These are phyloP conservation scores for Senna siamea DNA, from an alignment of 306 rosid genomes.

Conservation along the genomic window DNA sequence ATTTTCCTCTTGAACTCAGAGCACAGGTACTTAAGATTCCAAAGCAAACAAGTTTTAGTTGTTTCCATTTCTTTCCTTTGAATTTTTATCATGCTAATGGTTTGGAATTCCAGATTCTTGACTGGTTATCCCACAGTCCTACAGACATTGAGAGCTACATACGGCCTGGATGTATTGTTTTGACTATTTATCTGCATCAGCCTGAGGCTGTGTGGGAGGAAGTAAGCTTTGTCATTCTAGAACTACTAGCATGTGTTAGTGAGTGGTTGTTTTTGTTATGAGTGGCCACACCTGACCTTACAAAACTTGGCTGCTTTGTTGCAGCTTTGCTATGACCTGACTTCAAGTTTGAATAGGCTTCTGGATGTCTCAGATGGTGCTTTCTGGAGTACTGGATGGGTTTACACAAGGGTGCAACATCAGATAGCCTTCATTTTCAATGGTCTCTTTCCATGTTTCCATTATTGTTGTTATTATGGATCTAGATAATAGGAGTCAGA, in stretches of 20 bases:
- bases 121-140: slow-evolving; percentile 89
- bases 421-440: slow-evolving; percentile 72
- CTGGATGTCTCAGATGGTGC: slow-evolving; percentile 64
- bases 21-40: slow-evolving; percentile 54
- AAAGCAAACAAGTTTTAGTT: slow-evolving; percentile 18
- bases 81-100: slow-evolving; percentile 24
- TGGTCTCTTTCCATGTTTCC: slow-evolving; percentile 52
- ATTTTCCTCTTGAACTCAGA: slow-evolving; percentile 52
- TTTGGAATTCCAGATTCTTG: slow-evolving; percentile 67
- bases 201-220: slow-evolving; percentile 78
- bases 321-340: slow-evolving; percentile 79
- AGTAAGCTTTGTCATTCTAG: slow-evolving; percentile 49
- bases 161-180: slow-evolving; percentile 87
- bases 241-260: slow-evolving; percentile 22
- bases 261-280: slow-evolving; percentile 28
- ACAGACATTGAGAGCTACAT: slow-evolving; percentile 91
- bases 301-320: slow-evolving; percentile 29
- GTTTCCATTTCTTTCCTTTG: slow-evolving; percentile 32
- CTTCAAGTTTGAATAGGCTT: slow-evolving; percentile 80
- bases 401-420: slow-evolving; percentile 76
- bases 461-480: slow-evolving; percentile 28
- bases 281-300: slow-evolving; percentile 31
- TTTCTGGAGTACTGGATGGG: slow-evolving; percentile 93
- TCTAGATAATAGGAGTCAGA: slow-evolving; percentile 18
- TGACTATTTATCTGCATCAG: slow-evolving; percentile 79